Conservation (phyloP, 805 yeast genomes). For the Candida suzukii region DNA sequence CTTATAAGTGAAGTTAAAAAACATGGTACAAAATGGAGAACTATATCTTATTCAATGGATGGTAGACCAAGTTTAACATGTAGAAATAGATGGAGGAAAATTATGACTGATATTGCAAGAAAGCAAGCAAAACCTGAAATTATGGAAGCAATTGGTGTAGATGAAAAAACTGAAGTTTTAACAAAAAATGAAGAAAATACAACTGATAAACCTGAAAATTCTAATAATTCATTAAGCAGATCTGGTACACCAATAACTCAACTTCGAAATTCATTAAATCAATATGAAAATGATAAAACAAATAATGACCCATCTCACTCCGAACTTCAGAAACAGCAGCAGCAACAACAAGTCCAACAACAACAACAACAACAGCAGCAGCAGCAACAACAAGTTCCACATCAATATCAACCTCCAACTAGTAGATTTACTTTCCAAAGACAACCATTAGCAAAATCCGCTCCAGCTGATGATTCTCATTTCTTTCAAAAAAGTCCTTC, state of each 20-base stretch:
- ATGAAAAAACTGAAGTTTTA: constrained; percentile 6
- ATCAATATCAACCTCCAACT: neutral
- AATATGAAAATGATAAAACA: neutral
- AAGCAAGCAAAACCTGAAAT: constrained; percentile 53
- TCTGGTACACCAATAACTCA: neutral
- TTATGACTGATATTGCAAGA: constrained; percentile 67
- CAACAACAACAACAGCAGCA: neutral
- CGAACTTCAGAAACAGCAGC: too few species aligned
- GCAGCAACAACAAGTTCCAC: neutral
- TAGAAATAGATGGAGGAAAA: constrained; percentile 87
- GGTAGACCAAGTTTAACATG: constrained; percentile 87
- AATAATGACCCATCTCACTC: neutral
- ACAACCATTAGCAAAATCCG: constrained; percentile 10
- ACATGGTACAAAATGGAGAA: constrained; percentile 87
- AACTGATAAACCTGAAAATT: neutral
- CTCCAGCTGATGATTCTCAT: constrained; percentile 5
- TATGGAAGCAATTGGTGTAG: constrained; percentile 49
- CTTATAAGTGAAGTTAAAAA: constrained; percentile 60
- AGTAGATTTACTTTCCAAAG: constrained; percentile 9
- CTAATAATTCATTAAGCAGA: neutral
- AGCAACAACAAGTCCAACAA: too few species aligned
- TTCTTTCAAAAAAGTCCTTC: constrained; percentile 6
- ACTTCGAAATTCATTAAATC: neutral
- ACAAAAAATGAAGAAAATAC: too few species aligned
- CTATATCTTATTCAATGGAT: constrained; percentile 61